Conservation (phyloP, 1,139 yeast genomes). For the Sugiyamaella grinbergsii region DNA sequence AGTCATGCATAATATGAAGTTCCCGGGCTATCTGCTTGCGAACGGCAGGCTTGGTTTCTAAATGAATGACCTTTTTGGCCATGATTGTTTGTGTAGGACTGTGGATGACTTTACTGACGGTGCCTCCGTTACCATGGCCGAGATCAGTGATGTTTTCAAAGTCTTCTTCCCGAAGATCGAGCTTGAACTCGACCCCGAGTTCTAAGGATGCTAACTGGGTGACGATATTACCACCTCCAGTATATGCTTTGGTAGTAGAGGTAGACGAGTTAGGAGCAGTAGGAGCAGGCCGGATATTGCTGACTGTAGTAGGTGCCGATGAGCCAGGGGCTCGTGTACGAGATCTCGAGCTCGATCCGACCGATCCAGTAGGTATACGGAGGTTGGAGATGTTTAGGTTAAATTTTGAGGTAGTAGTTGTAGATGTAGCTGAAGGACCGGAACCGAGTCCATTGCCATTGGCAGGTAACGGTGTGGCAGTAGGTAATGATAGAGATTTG, state of each 20-base stretch:
- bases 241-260: constrained; percentile 16
- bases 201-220: constrained; percentile 43
- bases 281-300: constrained; percentile 33
- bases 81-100: constrained; percentile 83
- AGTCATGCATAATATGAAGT: constrained; percentile 85
- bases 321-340: not conserved
- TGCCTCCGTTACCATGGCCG: constrained; percentile 94
- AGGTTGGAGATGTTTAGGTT: not conserved
- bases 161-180: constrained; percentile 64
- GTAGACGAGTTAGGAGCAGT: constrained; percentile 29
- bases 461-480: constrained; percentile 32
- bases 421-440: not conserved
- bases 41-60: constrained; percentile 78
- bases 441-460: not conserved
- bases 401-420: not conserved
- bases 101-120: constrained; percentile 85
- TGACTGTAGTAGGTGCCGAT: not conserved
- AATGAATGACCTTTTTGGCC: constrained; percentile 88
- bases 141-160: constrained; percentile 71
- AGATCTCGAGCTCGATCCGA: not conserved
- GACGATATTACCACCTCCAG: constrained; percentile 32
- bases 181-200: constrained; percentile 52
- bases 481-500: constrained; percentile 62
- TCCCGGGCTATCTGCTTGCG: constrained; percentile 89
- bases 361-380: constrained; percentile 33